Evolutionary conservation across 768 basidiomycete genomes (phyloP).

Genomic region (Lentinus brumalis): DNA sequence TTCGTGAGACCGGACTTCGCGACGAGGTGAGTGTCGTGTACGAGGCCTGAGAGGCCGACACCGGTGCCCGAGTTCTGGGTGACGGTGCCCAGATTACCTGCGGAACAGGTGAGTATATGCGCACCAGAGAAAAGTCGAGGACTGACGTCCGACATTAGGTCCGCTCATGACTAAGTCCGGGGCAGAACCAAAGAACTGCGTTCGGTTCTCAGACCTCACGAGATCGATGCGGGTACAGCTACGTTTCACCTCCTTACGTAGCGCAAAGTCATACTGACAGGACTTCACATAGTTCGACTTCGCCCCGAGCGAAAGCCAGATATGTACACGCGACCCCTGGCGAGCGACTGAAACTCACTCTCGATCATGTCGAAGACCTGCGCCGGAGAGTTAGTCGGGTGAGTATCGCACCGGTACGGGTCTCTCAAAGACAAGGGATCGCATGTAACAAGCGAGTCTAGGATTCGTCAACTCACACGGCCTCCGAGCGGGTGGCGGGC

Average conservation of each 20-base stretch:
- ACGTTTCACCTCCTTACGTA: not conserved
- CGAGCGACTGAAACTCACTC: conserved; percentile 29
- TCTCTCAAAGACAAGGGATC: conserved; percentile 32
- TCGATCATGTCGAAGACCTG: conserved; percentile 43
- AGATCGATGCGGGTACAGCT: conserved; percentile 35
- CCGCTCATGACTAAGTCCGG: conserved; percentile 44
- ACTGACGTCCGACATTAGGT: conserved; percentile 35
- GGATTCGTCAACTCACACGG: no score
- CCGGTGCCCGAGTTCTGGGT: conserved; percentile 23
- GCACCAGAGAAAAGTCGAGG: not conserved
- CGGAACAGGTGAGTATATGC: not conserved
- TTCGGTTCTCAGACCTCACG: conserved; percentile 40
- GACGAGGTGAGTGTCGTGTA: conserved; percentile 28
- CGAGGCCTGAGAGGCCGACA: conserved; percentile 29
- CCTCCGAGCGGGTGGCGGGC: conserved; percentile 46
- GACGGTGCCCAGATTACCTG: conserved; percentile 21
- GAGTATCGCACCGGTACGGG: conserved; percentile 46
- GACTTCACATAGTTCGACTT: conserved; percentile 46
- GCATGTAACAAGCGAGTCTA: conserved; percentile 46
- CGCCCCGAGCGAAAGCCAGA: conserved; percentile 20
- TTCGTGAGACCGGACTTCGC: conserved; percentile 19
- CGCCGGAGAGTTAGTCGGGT: conserved; percentile 43
- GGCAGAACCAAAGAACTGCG: conserved; percentile 34
- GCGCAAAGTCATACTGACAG: conserved; percentile 35
- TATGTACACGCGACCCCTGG: no score